phyloP scores from a whole-genome alignment of 176 grass and related monocot species.

The Microstegium vimineum region DNA sequence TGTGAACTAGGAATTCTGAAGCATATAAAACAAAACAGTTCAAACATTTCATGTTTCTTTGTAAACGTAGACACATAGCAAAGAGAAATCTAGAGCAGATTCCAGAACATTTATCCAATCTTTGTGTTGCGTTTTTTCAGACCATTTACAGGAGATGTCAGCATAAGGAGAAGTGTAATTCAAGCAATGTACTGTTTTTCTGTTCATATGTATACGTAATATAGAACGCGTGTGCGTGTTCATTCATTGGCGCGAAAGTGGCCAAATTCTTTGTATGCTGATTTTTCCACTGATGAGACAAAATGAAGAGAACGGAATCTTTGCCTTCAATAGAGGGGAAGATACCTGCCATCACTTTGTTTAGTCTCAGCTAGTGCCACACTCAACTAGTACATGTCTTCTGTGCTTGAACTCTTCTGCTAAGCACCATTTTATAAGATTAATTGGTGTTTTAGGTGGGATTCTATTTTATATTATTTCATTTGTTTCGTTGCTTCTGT shows the following conservation, averaged over 20 bases:
- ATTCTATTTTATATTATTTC: slow-evolving; percentile 34
- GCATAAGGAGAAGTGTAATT: background rate
- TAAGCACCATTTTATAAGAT: slow-evolving; percentile 24
- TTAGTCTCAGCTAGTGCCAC: slow-evolving; percentile 24
- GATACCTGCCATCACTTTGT: slow-evolving; percentile 38
- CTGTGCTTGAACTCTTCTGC: slow-evolving; percentile 42
- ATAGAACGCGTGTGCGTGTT: background rate
- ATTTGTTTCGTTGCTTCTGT: slow-evolving; percentile 7
- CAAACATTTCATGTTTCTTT: background rate
- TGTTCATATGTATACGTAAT: slow-evolving; percentile 16
- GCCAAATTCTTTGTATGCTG: slow-evolving; percentile 1
- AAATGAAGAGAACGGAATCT: slow-evolving; percentile 47
- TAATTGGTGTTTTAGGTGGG: slow-evolving; percentile 32
- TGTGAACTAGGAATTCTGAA: background rate
- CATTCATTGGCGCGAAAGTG: background rate
- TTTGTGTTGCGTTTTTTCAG: background rate
- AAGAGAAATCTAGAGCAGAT: background rate
- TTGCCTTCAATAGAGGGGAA: slow-evolving; percentile 21
- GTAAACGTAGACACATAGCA: background rate
- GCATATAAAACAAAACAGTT: background rate
- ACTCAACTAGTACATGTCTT: slow-evolving; percentile 36
- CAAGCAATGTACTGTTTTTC: background rate
- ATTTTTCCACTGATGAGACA: slow-evolving; percentile 45
- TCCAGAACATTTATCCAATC: background rate
- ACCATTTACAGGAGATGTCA: background rate